Evolutionary conservation across 2,329 filamentous ascomycete genomes (phyloP).

Genomic region (Plenodomus lindquistii): DNA sequence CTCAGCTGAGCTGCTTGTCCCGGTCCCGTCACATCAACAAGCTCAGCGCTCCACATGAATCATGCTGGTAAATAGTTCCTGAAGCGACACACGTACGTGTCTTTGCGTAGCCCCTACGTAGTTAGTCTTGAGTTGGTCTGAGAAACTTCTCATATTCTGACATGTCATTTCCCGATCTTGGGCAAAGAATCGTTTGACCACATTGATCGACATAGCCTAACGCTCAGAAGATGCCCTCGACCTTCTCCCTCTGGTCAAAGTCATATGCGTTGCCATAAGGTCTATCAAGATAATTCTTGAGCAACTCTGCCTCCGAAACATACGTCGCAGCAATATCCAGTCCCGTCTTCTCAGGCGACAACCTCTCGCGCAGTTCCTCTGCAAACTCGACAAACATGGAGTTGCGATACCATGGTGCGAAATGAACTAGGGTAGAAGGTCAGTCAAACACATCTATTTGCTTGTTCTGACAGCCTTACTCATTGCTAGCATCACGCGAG

Average conservation of each 20-base stretch:
- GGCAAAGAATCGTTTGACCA: too few relatives aligned
- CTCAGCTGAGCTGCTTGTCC: too few relatives aligned
- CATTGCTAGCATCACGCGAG: constrained; percentile 52
- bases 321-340: constrained; percentile 59
- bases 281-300: constrained; percentile 57
- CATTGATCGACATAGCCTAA: too few relatives aligned
- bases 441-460: neutral
- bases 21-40: too few relatives aligned
- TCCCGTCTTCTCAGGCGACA: constrained; percentile 47
- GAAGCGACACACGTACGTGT: too few relatives aligned
- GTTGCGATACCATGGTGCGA: constrained; percentile 63
- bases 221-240: constrained; percentile 28
- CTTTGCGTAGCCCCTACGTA: too few relatives aligned
- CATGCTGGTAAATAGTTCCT: too few relatives aligned
- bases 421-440: constrained; percentile 48
- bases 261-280: constrained; percentile 66
- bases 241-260: constrained; percentile 55
- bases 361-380: constrained; percentile 52
- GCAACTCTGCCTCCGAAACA: constrained; percentile 48
- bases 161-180: too few relatives aligned
- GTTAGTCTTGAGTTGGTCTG: too few relatives aligned
- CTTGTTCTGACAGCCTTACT: constrained; percentile 20
- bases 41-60: too few relatives aligned
- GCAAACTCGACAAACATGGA: constrained; percentile 60
- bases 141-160: too few relatives aligned